A percentile compares a stretch with the other conserved stretches of the same genome.
Evolutionary conservation across 2,329 filamentous ascomycete genomes (phyloP).

Genomic region (Colletotrichum karsti): DNA sequence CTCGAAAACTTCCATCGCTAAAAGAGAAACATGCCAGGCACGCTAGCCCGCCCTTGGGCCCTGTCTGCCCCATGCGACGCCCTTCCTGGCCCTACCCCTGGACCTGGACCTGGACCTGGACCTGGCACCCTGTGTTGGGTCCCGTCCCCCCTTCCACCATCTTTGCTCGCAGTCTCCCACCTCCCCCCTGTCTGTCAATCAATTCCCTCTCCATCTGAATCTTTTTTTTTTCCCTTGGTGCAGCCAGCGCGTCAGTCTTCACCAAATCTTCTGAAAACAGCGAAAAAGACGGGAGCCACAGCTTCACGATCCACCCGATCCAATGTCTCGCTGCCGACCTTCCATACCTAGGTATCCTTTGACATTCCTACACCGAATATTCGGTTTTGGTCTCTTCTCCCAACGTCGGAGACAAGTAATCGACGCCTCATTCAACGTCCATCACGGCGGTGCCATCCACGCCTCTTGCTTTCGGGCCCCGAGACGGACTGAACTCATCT

Average conservation of each 20-base stretch:
- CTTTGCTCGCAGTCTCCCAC: no score
- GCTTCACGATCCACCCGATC: conserved; percentile 8
- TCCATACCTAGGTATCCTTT: neutral
- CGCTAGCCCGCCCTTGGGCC: conserved; percentile 11
- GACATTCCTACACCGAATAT: neutral
- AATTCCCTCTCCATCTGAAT: neutral
- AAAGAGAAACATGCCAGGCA: conserved; percentile 24
- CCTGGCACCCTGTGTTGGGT: no score
- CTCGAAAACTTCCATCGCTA: conserved; percentile 27
- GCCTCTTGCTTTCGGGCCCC: neutral
- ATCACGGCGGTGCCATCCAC: neutral
- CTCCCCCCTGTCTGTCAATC: neutral
- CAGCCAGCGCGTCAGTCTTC: neutral
- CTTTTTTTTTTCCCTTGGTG: neutral
- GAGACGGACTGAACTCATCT: neutral
- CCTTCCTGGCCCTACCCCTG: neutral
- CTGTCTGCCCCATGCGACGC: conserved; percentile 1
- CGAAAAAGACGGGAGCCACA: neutral
- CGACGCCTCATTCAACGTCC: neutral
- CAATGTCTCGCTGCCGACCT: conserved; percentile 1
- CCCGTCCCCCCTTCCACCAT: no score
- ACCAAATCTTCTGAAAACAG: conserved; percentile 5
- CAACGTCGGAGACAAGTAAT: neutral
- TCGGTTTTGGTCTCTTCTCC: neutral
- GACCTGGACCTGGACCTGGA: no score